Base-by-base conservation (phyloP, 2,329 filamentous ascomycete species). In the Penicillium hesseltinei region DNA sequence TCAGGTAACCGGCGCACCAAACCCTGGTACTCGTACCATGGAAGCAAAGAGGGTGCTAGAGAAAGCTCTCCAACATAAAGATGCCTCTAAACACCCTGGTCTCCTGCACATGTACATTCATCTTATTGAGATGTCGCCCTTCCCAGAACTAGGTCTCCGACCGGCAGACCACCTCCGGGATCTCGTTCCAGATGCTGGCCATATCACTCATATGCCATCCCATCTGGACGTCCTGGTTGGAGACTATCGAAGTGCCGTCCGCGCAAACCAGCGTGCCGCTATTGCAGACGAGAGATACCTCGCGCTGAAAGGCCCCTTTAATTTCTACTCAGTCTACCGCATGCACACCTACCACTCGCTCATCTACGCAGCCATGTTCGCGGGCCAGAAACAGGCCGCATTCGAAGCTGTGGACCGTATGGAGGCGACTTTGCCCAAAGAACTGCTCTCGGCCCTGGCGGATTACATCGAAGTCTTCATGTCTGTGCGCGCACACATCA, bases 251-350 rank as follows among this genome's bases (percentile, higher is more conserved):
- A 78, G 79, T 9, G 88, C 88, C 5, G 85, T 92, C 51, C 76
- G 77, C 1, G 87, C 86, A 4, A 92, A 92, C 69, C 77, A 81
- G 2, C 80, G 82, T 23, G 89, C 89, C 10, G 86, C 89, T 47
- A 66, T 74, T 0, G 88, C 88, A 2, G 89, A 93, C 67, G 83
- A 88, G 50, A 84, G 83, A 62, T 92, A 83, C 66, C 77, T 90
- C 2, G 72, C 75, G 0, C 77, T 80, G 5, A 78, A 82, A 8
- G 88, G 88, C 0, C 77, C 84, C 0, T 63, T 71, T 19, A 89
- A 89, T 69, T 92, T 92, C 69, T 93, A 92, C 74, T 88, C 87
- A 0, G 80, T 92, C 5, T 93, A 92, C 69, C 83, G 89, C 15
- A 82, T 83, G 49, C 90, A 93, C 69, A 80, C 92, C 67, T 87